Base-by-base conservation (phyloP, 768 basidiomycete species). In the Hygrocybe punicea region DNA sequence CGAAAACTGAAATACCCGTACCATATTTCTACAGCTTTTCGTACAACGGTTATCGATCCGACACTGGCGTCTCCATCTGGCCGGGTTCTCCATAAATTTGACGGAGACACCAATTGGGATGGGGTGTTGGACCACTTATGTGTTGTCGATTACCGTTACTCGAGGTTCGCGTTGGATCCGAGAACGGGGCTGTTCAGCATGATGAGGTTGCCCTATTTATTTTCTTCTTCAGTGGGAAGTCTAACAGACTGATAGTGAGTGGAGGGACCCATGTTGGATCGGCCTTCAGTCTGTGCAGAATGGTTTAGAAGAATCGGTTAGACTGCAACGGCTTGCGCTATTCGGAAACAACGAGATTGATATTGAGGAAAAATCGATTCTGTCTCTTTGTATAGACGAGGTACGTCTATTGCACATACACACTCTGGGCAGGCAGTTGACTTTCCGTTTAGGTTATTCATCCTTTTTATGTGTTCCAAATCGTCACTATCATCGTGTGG, bases 401-500 rank as follows among this genome's bases (percentile, higher is more conserved):
- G 93, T 93, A 69, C 53, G 74, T 67, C 33, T 19, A 61, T 55
- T 37, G 52, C 36, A 4, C 3, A 36, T 36, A 53, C 7, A 8
- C 6, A 24, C 3, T 7, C 4, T 25, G 42, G 10, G 44, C 6
- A 21, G 34, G 50, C 6, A 34, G n/a, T 51, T 53, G 34, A 33
- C 45, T n/a, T 23, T 2, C 17, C 24, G 16, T 33, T 10, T 60
- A 87, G 93, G 84, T 97, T 45, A 87, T 98, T 37, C 96, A 98
- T 67, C 97, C 97, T 1, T 98, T 98, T 73, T 98, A 98, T 68
- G 88, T 99, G 54, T 99, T 99, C 67, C 97, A 99, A 79, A 86
- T 98, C 62, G 93, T 93, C 50, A 97, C 93, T 62, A 89, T 98
- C 62, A 76, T 91, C 37, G 75, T 99, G 6, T 99, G 97, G 97